These are phyloP conservation scores for Pythium volutum DNA, from an alignment of 352 stramenopile genomes.

Conservation along the genomic window DNA sequence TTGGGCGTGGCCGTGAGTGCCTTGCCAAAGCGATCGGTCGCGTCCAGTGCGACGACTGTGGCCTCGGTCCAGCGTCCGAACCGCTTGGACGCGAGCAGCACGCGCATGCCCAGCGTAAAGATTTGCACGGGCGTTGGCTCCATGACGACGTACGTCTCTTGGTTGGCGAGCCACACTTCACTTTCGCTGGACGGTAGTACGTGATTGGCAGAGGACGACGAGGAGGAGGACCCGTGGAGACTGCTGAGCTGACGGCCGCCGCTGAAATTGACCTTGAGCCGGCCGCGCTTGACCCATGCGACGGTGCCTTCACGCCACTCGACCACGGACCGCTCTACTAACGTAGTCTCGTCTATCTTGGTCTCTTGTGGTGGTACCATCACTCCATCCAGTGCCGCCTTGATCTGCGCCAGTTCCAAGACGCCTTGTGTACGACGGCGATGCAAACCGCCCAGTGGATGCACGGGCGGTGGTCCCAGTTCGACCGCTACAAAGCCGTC, in stretches of 20 bases:
- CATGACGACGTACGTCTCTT: constrained; percentile 44
- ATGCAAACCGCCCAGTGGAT: constrained; percentile 13
- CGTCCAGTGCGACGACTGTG: constrained; percentile 37
- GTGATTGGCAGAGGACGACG: background rate
- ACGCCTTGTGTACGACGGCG: constrained; percentile 20
- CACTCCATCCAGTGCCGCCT: background rate
- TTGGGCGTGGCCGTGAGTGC: constrained; percentile 35
- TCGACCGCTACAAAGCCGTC: constrained; percentile 35
- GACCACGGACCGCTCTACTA: constrained; percentile 5
- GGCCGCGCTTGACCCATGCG: constrained; percentile 52
- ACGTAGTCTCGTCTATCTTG: too few relatives aligned
- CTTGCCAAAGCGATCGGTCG: constrained; percentile 39
- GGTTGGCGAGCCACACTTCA: constrained; percentile 44
- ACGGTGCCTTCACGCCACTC: constrained; percentile 63
- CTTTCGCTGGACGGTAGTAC: constrained; percentile 15
- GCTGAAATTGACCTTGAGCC: constrained; percentile 59
- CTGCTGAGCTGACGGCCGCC: constrained; percentile 36
- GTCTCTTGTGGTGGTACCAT: background rate
- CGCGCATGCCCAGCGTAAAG: constrained; percentile 45
- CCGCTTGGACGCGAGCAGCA: constrained; percentile 47
- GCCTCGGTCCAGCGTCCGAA: constrained; percentile 52
- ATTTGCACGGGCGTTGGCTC: constrained; percentile 45
- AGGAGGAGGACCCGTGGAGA: background rate
- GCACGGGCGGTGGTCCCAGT: constrained; percentile 4
- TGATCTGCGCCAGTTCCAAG: constrained; percentile 11